phyloP scores from a whole-genome alignment of 495 filamentous ascomycete species.

The Neurospora sp. region DNA sequence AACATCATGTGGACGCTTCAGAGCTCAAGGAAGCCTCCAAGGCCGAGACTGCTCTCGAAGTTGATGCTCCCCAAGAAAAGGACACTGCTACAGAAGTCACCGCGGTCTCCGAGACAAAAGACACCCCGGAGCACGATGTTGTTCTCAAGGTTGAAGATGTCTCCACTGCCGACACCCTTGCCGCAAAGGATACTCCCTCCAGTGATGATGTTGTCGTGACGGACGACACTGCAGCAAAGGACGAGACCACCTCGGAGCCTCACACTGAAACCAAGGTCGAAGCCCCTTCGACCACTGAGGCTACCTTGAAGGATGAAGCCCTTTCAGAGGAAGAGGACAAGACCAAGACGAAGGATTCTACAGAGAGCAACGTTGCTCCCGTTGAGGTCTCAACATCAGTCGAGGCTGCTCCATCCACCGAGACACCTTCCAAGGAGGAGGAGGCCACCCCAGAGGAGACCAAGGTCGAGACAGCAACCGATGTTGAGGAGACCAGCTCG shows the following conservation, averaged over 20 bases:
- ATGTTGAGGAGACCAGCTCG: neutral
- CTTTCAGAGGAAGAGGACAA: neutral
- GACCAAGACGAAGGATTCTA: neutral
- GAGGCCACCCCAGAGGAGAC: neutral
- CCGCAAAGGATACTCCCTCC: neutral
- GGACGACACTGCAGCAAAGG: neutral
- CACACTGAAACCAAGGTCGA: neutral
- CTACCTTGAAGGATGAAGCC: neutral
- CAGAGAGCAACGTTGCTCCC: neutral
- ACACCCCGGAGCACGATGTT: neutral
- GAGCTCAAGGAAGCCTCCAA: neutral
- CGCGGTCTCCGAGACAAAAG: neutral
- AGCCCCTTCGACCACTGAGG: neutral
- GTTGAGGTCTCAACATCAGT: neutral
- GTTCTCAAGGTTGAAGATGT: neutral
- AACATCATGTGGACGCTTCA: neutral
- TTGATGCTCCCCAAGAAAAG: neutral
- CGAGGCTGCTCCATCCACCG: neutral
- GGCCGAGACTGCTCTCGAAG: neutral
- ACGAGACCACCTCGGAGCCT: neutral
- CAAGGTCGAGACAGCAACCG: neutral
- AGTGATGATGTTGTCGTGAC: neutral
- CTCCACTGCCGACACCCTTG: neutral
- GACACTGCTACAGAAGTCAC: neutral
- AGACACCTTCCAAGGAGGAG: neutral